A percentile compares a stretch with the other conserved stretches of the same genome.
Conservation (phyloP, 1,284 basidiomycete genomes). For the Ustilago loliicola region DNA sequence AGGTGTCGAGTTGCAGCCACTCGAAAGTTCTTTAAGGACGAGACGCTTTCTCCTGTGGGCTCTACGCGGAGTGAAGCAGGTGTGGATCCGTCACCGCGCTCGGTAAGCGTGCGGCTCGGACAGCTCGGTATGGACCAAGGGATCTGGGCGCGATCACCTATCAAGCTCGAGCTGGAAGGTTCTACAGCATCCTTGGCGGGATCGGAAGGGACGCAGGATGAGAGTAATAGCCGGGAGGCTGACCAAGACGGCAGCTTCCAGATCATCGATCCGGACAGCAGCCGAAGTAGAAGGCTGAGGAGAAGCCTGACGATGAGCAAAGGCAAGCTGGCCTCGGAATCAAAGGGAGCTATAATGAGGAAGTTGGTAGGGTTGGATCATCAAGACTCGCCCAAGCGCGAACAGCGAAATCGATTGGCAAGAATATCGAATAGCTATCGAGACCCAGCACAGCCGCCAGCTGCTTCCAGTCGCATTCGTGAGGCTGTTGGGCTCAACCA, state of each 20-base stretch:
- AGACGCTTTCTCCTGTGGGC: neutral
- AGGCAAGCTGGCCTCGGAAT: slow-evolving; percentile 4
- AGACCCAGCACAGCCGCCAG: neutral
- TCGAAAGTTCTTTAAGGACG: slow-evolving; percentile 3
- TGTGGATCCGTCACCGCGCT: slow-evolving; percentile 18
- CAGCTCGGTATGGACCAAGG: slow-evolving; percentile 41
- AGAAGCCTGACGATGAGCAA: slow-evolving; percentile 23
- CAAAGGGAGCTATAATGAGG: slow-evolving; percentile 13
- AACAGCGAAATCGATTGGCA: slow-evolving; percentile 23
- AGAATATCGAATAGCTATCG: neutral
- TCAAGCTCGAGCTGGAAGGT: slow-evolving; percentile 18
- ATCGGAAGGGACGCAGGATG: neutral
- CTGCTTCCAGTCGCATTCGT: neutral
- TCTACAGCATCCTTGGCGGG: neutral
- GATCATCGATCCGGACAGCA: neutral
- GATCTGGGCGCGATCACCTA: slow-evolving; percentile 32
- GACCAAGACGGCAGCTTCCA: slow-evolving; percentile 14
- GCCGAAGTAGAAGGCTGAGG: neutral
- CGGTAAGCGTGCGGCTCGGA: slow-evolving; percentile 5
- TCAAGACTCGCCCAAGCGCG: slow-evolving; percentile 32
- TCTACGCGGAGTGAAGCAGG: neutral
- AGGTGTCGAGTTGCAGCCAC: slow-evolving; percentile 23
- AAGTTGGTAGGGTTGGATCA: slow-evolving; percentile 23
- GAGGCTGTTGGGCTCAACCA: neutral
- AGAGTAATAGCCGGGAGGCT: neutral